Evolutionary conservation across 1,139 yeast species (phyloP), one percentile per base, ranked within the genome.

Genomic region (Candida sanyaensis): DNA sequence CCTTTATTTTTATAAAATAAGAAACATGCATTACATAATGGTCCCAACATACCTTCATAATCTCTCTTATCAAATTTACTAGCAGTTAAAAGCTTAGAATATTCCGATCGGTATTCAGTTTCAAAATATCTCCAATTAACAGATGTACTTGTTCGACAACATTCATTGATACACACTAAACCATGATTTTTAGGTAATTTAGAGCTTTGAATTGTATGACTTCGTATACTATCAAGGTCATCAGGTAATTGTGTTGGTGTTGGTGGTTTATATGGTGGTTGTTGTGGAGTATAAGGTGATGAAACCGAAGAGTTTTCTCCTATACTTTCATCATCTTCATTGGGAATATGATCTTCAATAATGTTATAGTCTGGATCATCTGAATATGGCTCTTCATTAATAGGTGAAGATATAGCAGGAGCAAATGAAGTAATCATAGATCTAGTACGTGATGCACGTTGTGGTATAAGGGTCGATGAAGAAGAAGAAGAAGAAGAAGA

Each of bases 31-130:
- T 77, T 76, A 58, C 82, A 77, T 46, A 77, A 63, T 0, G 81
- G 79, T 1, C 82, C 82, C 55, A 72, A 73, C 80, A 75, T 75
- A 5, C 79, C 80, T 44, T 75, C 78, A 52, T 74, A 75, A 50
- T 73, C 62, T 49, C 64, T 65, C 51, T 71, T 71, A 56, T 75
- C 68, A 50, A 75, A 75, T 49, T 67, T 70, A 39, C 66, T 66
- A 6, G 77, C 70, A 42, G 71, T 62, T 47, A 69, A 72, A 33
- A 73, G 64, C 36, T 68, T 71, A 48, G 69, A 69, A 51, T 69
- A 71, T 48, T 69, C 72, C 7, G 75, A 69, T 48, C 68, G 73
- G 52, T 67, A 69, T 37, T 71, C 75, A 21, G 75, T 66, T 58
- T 75, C 80, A 56, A 75, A 73, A 51, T 71, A 75, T 45, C 80